Conservation (phyloP, 1,284 basidiomycete genomes). For the Rhodotorula sp. region DNA sequence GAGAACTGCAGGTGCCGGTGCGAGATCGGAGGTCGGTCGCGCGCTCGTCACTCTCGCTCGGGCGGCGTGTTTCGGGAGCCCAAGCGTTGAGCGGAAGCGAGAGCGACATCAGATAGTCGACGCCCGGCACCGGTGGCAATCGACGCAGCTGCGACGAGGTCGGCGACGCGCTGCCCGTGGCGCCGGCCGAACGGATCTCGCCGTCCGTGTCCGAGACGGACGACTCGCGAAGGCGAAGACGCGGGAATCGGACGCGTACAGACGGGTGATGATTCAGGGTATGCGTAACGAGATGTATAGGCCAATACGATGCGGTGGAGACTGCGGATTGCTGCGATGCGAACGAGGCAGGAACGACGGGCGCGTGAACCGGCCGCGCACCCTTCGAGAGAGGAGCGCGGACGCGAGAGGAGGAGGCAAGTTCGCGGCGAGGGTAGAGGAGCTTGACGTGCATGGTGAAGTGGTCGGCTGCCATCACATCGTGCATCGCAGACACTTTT, state of each 20-base stretch:
- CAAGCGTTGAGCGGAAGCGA: conserved; percentile 26
- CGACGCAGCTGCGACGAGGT: conserved; percentile 16
- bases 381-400: not conserved
- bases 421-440: not conserved
- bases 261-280: conserved; percentile 26
- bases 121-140: not conserved
- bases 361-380: not conserved
- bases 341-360: not conserved
- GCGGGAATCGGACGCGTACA: conserved; percentile 21
- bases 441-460: conserved; percentile 27
- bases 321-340: not conserved
- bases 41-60: conserved; percentile 13
- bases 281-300: not conserved
- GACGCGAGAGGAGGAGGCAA: not conserved
- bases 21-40: conserved; percentile 13
- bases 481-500: conserved; percentile 17
- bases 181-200: not conserved
- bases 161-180: conserved; percentile 1
- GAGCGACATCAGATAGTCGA: conserved; percentile 32
- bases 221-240: conserved; percentile 20
- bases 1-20: conserved; percentile 9
- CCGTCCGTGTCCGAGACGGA: conserved; percentile 16
- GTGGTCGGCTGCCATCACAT: conserved; percentile 26
- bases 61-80: conserved; percentile 24
- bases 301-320: not conserved